These are phyloP conservation scores for cucumber (Cucumis sativus) DNA, from an alignment of 306 rosid species.

Conservation along the genomic window Cucumber_9930_V3 NC_026657.2:7956501-7957000, in stretches of 20 bases:
- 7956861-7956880: conserved; percentile 4
- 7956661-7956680: neutral
- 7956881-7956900: conserved; percentile 7
- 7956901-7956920: neutral
- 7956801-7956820: neutral
- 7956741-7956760: neutral
- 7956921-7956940: conserved; percentile 3
- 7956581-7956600: neutral
- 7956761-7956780: neutral
- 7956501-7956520: neutral
- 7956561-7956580: neutral
- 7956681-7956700: neutral
- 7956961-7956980: neutral
- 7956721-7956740: neutral
- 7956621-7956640: neutral
- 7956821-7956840: conserved; percentile 4
- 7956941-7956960: neutral
- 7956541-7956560: neutral
- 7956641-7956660: neutral
- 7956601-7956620: neutral
- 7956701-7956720: neutral
- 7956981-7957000: conserved; percentile 1
- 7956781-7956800: neutral
- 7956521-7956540: neutral
- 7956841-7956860: neutral